phyloP scores from a whole-genome alignment of 2,329 filamentous ascomycete genomes.

The Diaporthe aspalathi region DNA sequence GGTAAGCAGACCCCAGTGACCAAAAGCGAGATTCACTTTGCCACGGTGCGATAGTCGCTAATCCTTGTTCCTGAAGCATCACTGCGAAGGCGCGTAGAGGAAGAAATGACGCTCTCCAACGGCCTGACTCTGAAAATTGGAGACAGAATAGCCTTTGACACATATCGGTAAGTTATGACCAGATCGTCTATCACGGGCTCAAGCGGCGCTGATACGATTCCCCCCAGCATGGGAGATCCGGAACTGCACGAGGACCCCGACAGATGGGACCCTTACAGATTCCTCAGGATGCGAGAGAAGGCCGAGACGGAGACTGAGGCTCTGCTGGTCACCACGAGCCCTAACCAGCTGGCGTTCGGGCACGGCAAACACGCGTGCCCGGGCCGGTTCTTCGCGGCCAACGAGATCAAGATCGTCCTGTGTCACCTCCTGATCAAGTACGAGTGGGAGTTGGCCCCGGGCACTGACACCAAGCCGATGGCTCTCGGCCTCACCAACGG shows the following conservation, averaged over 20 bases:
- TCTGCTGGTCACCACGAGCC: constrained; percentile 1
- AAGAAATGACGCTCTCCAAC: background rate
- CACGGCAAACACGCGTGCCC: background rate
- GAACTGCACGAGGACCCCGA: background rate
- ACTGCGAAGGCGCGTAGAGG: background rate
- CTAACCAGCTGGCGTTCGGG: background rate
- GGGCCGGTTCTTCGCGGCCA: constrained; percentile 10
- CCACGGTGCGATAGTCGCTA: background rate
- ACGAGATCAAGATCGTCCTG: constrained; percentile 16
- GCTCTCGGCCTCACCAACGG: background rate
- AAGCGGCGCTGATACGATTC: background rate
- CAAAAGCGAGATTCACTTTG: background rate
- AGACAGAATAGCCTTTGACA: constrained; percentile 1
- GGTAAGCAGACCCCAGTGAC: background rate
- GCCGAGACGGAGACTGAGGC: background rate
- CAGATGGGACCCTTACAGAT: constrained; percentile 15
- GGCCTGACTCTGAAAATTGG: background rate
- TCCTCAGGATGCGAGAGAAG: background rate
- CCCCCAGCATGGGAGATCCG: background rate
- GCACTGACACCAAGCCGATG: background rate
- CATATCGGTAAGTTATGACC: background rate
- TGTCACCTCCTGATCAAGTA: constrained; percentile 6
- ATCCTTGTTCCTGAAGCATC: background rate
- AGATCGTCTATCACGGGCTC: background rate
- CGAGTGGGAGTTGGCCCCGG: background rate